Evolutionary conservation across 2,329 filamentous ascomycete genomes (phyloP), one percentile per base, ranked within the genome.

Genomic region (Aureobasidium musti): DNA sequence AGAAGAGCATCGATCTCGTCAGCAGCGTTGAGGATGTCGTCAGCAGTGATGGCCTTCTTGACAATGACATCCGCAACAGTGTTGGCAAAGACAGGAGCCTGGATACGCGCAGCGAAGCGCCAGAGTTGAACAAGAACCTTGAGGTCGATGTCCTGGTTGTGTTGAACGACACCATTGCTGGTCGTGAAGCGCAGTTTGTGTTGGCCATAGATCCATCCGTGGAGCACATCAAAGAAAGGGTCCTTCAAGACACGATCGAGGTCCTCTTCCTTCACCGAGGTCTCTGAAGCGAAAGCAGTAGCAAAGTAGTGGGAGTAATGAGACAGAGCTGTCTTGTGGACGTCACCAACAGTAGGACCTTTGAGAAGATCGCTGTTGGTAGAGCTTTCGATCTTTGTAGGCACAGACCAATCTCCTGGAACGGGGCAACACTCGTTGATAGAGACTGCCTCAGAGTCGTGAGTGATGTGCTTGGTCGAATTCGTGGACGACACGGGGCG

Each of bases 11-110:
- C 61, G 13, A 64, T 54, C 10, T 64, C 49, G 5, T 43, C 61
- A 19, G 49, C 61, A 33, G 61, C 61, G 7, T 23, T 26, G 37
- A 52, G 30, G 49, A 64, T 6, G 13, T 64, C 47, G 26, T 43
- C 37, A 6, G 35, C 23, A 28, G 19, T 33, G 37, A 35, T 28
- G 19, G 8, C 1, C 49, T 54, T 64, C 21, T 10, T 26, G 2
- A 64, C 8, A 8, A 64, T 53, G 23, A 11, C 49, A 33, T 54
- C 5, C 2, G 47, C 49, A 17, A 64, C 26, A 8, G 28, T 30
- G 47, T 64, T 64, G 35, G 61, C 37, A n/a, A 64, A 64, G 13
- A 54, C 3, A 13, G 61, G 61, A 11, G 61, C 61, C 49, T 64
- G 61, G 2, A 64, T 45, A 13, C 37, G 61, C 45, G 61, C 61